Evolutionary conservation across 2,329 filamentous ascomycete genomes (phyloP), one percentile per base, ranked within the genome.

Genomic region (Geoglossum cookeanum): DNA sequence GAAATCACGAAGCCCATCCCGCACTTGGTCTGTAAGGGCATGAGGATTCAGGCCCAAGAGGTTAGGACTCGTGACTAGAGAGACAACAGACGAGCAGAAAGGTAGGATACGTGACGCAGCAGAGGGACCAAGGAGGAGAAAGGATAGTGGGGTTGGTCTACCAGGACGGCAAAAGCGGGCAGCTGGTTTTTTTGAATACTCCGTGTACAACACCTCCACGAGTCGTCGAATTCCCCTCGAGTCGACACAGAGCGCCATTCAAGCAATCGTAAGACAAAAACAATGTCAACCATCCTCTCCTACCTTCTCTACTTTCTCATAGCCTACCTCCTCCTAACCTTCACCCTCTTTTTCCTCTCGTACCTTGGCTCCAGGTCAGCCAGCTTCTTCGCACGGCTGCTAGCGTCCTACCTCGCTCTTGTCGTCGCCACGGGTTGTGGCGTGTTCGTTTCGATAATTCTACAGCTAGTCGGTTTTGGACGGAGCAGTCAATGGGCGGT

Each of bases 401-500:
- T 74, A 55, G 71, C 72, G 15, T 71, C 71, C 48, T 69, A 68
- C 61, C 57, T 64, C 60, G 65, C 67, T 29, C 67, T 75, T 58
- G 53, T 71, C 54, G 52, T 70, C 27, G 71, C 69, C 65, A 72
- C 90, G 32, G 69, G 75, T 63, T 94, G 87, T 70, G 92, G 90
- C 59, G 85, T 87, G 59, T 60, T 87, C 52, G 82, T 82, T 32
- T 88, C 85, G 49, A 77, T 90, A 60, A 65, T 79, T 59, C 77
- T 97, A 61, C 82, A 85, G 52, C 64, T 86, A 15, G 63, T 82
- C 54, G 89, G 89, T 59, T 79, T 85, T 64, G 82, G 81, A 59
- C 81, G 85, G 57, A 79, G 88, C 61, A 80, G 86, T 32, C 92
- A 97, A 75, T 97, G 89, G 87, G 81, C 87, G 44, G 81, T 81